Base-by-base conservation (phyloP, 257 asterid genomes). In the Osmanthus fragrans region DNA sequence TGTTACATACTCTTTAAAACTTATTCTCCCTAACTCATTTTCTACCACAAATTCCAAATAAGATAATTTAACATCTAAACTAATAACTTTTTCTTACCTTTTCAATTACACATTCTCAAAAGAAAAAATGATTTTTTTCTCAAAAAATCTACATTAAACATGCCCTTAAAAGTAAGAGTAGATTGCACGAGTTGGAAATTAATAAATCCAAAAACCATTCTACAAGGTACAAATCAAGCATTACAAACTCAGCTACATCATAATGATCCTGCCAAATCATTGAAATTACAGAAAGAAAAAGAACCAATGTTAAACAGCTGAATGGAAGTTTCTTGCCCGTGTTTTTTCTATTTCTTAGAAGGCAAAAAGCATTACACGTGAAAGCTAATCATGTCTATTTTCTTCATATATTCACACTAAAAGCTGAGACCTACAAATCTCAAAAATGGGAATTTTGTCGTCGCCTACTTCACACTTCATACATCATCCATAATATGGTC, bases 401-500 rank as follows among this genome's bases (percentile, higher is more conserved):
- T 69, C 56, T 33, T 37, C 56, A 83, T 74, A 83, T 77, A 83
- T 87, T 80, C 78, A 83, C 86, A 87, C 54, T 64, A 76, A 37
- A 56, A 68, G 82, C 77, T 65, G 65, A 51, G 47, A 37, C 40
- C 49, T 23, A n/a, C 47, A 2, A 18, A n/a, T 13, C 23, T 32
- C 7, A 11, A 45, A 47, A 65, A 58, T 23, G 21, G 36, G 75
- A 77, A 71, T 63, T 63, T 25, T 40, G 45, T 56, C 33, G 4
- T 13, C 32, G 66, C 51, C 47, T n/a, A 72, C 33, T 25, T 70
- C 39, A 73, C 70, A 58, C 71, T 77, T 82, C 85, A 93, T 7
- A 81, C 73, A 82, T 92, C 97, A 83, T 92, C 94, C 92, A 85
- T 84, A 64, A 58, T 80, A 29, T 85, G 92, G 81, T 96, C 99